Percentiles rank a stretch among this genome's conserved stretches.
Evolutionary conservation across 306 rosid genomes (phyloP).

Genomic region (Fragaria ananassa): DNA sequence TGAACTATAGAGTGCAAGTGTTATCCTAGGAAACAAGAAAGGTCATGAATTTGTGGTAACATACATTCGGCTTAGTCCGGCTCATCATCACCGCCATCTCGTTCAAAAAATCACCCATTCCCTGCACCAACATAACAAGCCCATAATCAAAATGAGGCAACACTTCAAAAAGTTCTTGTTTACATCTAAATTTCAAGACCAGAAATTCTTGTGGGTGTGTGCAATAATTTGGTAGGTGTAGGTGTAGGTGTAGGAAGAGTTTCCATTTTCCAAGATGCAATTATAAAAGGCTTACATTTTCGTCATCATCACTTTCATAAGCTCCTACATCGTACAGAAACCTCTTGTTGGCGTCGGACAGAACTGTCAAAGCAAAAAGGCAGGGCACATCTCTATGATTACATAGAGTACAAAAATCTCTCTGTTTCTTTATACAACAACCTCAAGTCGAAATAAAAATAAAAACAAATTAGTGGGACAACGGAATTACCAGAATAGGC

Average conservation of each 20-base stretch:
- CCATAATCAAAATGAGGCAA: constrained; percentile 1
- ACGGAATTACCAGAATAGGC: constrained; percentile 85
- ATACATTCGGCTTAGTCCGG: constrained; percentile 68
- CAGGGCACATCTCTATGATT: constrained; percentile 3
- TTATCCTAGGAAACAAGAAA: neutral
- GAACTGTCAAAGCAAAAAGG: constrained; percentile 38
- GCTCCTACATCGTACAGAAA: constrained; percentile 88
- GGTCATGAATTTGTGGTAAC: constrained; percentile 7
- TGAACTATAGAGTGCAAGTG: neutral
- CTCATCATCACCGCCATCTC: constrained; percentile 94
- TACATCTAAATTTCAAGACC: neutral
- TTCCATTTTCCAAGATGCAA: neutral
- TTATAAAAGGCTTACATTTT: constrained; percentile 39
- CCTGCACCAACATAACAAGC: constrained; percentile 49
- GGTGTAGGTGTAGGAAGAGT: neutral
- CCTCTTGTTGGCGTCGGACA: constrained; percentile 80
- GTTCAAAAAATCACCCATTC: constrained; percentile 81
- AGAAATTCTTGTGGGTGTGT: neutral
- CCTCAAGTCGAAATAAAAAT: neutral
- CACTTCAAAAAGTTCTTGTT: neutral
- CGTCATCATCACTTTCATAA: constrained; percentile 84
- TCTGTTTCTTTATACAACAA: neutral
- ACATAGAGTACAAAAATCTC: neutral
- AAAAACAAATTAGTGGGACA: neutral
- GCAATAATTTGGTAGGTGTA: neutral